Base-by-base conservation (phyloP, 768 basidiomycete species). In the Glaciozyma antarctica region DNA sequence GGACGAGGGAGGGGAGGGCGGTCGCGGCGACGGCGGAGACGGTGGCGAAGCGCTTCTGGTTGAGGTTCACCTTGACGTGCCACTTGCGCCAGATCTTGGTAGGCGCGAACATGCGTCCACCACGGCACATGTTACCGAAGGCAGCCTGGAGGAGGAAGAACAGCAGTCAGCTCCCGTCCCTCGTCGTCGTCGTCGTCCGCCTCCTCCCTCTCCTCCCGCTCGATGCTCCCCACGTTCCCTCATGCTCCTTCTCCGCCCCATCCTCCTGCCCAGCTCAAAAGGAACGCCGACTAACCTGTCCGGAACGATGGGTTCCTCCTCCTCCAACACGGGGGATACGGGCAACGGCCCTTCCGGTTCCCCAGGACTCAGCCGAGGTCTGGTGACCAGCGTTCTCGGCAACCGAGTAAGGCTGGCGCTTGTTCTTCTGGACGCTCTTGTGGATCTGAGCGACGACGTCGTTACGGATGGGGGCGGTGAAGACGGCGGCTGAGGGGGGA, bases 251-350 rank as follows among this genome's bases (percentile, higher is more conserved):
- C 2, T 24, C 9, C 26, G 2, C 54, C 28, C 41, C 41, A 13
- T 16, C 57, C 7, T 17, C 45, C 1, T 19, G 15, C 9, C 13
- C 58, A 28, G 26, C 43, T 3, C 60, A 45, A 19, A n/a, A 44
- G 30, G 19, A 44, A 54, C 22, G 24, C 30, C 47, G 55, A 54
- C 82, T 67, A 70, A 88, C 88, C 84, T 93, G 94, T 67, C 95
- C 95, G 63, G 95, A 93, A 73, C 95, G 88, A 82, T 94, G 90
- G 73, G 95, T 98, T 79, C 95, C 95, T 77, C 89, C 88, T 77
- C 95, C 95, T 76, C 90, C 90, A 70, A 99, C 94, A 88, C 95
- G 94, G 79, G 95, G 95, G 77, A 99, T 98, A 92, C 95, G 95
- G 32, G 94, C 94, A 71, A 99, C 95, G 72, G 95, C 95, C 80